Base-by-base conservation (phyloP, 805 yeast genomes). In the Starmerella apis region DNA sequence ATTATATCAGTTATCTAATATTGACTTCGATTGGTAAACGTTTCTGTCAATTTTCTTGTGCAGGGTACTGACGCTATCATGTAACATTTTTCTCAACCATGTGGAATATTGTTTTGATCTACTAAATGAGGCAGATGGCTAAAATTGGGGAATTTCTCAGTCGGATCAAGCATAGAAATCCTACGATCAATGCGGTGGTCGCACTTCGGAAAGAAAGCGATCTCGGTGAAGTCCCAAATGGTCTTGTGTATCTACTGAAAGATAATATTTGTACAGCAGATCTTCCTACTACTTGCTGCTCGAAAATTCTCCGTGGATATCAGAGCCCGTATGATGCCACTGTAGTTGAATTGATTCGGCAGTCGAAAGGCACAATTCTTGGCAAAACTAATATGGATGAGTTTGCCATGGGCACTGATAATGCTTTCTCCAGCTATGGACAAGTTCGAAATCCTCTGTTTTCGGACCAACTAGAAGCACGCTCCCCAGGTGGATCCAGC, bases 331-430 rank as follows among this genome's bases (percentile, higher is more conserved):
- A 75, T 61, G 79, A 83, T 54, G 83, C 96, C 11, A 85, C 96
- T 0, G 83, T 81, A 2, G 78, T 78, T 0, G 56, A 64, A 2
- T 67, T 78, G 3, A 64, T 92, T n/a, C 64, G 72, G 8, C 58
- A 66, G 0, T 69, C 71, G 1, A 30, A 22, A n/a, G 86, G 87
- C 0, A 54, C 61, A 0, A 56, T 68, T 5, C 69, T 80, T 1
- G 98, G 96, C 0, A 92, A 90, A 64, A 75, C 94, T 2, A 92
- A 90, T 59, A 71, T 92, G 77, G 99, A 92, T 67, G 96, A 92
- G 67, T 92, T 92, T 69, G 99, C 95, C 2, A 92, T 92, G 98
- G 99, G 98, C 10, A 65, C 67, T 16, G 64, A 67, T 48, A 70
- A 67, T 46, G 59, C 60, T 5, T 61, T 62, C 52, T 61, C 70